Base-by-base conservation (phyloP, 2,329 filamentous ascomycete genomes). In the Fusarium burgessii region DNA sequence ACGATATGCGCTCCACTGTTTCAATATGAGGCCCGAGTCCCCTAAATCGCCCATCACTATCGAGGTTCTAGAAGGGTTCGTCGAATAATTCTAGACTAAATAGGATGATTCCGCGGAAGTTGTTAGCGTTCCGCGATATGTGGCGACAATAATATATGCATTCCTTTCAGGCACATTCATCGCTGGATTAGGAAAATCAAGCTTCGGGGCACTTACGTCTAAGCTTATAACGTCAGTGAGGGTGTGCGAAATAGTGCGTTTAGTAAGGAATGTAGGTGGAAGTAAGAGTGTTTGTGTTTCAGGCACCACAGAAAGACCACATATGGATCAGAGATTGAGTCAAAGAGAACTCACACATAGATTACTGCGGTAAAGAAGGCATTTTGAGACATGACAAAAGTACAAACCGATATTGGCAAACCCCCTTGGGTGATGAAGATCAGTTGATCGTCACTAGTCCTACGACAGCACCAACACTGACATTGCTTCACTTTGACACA, bases 241-340 rank as follows among this genome's bases (percentile, higher is more conserved):
- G 35, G 25, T 27, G 23, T 18, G n/a, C 18, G 32, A 38, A 25
- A 52, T 52, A 38, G 45, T 33, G 50, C 35, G 10, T 5, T 11
- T 7, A 9, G 23, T 5, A 13, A 38, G 62, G 54, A 66, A 66
- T 66, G 63, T 40, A 20, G 32, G 23, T 7, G 6, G 36, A 27
- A 58, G 35, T 35, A 15, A 33, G 20, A 25, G 35, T 25, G 11
- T 18, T 47, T 47, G 20, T 56, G 38, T 33, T 27, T 23, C 4
- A 25, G 13, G 33, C 27, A 33, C 18, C 15, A 12, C 29, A 11
- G 20, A 23, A 12, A 35, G n/a, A 11, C 20, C n/a, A 25, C 9
- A 33, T 35, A 9, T 20, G 17, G 27, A 46, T 29, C 11, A 11
- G 27, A 35, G 12, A 55, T n/a, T 13, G n/a, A 18, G n/a, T 46